phyloP scores from a whole-genome alignment of 2,329 filamentous ascomycete species.

The Dothistroma septosporum region DNA sequence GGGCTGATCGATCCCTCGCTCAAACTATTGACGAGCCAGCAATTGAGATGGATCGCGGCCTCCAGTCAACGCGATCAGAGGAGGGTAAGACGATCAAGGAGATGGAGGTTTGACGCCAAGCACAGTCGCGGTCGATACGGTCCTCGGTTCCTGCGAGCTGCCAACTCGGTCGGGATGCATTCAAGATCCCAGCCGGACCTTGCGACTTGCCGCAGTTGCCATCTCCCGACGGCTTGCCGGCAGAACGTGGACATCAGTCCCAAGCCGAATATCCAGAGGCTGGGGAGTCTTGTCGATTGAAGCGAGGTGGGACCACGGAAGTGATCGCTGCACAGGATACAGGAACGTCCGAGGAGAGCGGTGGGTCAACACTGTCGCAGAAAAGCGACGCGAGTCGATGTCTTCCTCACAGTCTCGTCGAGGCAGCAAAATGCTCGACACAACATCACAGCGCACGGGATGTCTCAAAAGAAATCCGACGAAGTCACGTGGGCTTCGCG shows the following conservation, averaged over 20 bases:
- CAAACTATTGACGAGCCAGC: neutral
- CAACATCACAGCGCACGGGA: neutral
- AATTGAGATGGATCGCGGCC: too few species aligned
- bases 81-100: too few species aligned
- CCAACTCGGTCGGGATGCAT: neutral
- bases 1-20: neutral
- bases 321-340: neutral
- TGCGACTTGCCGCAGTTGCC: neutral
- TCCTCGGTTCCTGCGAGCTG: neutral
- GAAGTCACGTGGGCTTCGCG: neutral
- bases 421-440: neutral
- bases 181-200: neutral
- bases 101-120: neutral
- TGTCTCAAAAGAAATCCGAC: neutral
- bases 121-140: neutral
- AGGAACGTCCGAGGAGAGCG: neutral
- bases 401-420: neutral
- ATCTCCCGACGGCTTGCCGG: neutral
- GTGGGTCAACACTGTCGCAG: conserved; percentile 2
- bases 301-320: neutral
- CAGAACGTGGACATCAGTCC: neutral
- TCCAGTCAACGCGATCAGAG: too few species aligned
- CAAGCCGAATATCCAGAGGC: neutral
- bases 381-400: neutral
- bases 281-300: neutral